These are phyloP conservation scores for Gastrodia elata DNA, from an alignment of 106 monocot species.

Conservation along the genomic window DNA sequence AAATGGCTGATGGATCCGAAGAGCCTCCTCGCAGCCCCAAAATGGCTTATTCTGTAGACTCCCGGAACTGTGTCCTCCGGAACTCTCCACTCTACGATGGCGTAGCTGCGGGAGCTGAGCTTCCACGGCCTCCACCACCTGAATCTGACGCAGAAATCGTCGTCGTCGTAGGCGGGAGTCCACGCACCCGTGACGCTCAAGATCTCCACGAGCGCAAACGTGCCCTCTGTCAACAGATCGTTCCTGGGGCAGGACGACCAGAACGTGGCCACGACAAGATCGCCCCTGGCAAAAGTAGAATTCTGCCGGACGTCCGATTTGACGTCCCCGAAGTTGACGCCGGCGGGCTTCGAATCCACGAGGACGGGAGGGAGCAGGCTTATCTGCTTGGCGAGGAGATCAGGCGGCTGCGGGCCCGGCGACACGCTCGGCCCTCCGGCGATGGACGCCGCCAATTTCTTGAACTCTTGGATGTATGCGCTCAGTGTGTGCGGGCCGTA, in stretches of 20 bases:
- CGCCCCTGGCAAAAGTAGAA: slow-evolving; percentile 44
- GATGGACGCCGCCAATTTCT: slow-evolving; percentile 54
- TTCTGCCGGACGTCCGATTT: slow-evolving; percentile 44
- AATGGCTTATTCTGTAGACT: slow-evolving; percentile 77
- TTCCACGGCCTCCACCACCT: slow-evolving; percentile 67
- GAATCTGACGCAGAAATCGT: slow-evolving; percentile 78
- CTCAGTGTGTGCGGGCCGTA: slow-evolving; percentile 83
- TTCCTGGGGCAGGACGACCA: slow-evolving; percentile 89
- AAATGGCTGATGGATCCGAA: slow-evolving; percentile 64
- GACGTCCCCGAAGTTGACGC: slow-evolving; percentile 61
- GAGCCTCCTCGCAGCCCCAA: slow-evolving; percentile 73
- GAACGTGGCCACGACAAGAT: slow-evolving; percentile 57
- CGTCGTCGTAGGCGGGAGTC: slow-evolving; percentile 69
- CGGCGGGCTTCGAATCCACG: slow-evolving; percentile 46
- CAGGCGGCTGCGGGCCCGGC: slow-evolving; percentile 48
- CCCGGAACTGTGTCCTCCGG: slow-evolving; percentile 41
- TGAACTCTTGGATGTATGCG: slow-evolving; percentile 92
- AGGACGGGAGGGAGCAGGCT: slow-evolving; percentile 54
- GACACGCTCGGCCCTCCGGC: slow-evolving; percentile 13
- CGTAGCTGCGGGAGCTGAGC: slow-evolving; percentile 60
- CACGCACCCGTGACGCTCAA: slow-evolving; percentile 31
- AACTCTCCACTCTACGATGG: slow-evolving; percentile 77
- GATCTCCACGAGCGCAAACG: slow-evolving; percentile 64
- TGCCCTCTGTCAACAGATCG: slow-evolving; percentile 66
- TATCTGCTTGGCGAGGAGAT: slow-evolving; percentile 68